phyloP scores from a whole-genome alignment of 176 grass and related monocot species.

The Saccharum spontaneum region DNA sequence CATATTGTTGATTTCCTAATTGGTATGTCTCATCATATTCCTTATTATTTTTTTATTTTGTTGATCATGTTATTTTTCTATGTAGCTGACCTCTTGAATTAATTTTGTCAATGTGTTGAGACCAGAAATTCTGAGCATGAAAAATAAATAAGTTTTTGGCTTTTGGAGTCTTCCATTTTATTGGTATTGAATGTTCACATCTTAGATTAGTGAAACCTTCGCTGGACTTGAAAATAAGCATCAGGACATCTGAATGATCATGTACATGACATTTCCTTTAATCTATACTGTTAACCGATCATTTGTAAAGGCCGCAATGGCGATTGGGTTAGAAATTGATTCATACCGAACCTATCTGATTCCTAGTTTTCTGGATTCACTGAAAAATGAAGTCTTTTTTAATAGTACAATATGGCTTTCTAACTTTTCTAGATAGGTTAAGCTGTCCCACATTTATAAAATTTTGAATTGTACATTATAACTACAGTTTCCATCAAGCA shows the following conservation, averaged over 20 bases:
- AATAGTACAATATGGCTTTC: not conserved
- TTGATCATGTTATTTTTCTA: constrained; percentile 7
- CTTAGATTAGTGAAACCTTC: not conserved
- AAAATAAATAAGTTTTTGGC: constrained; percentile 2
- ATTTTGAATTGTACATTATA: not conserved
- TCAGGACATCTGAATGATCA: constrained; percentile 11
- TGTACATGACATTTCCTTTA: not conserved
- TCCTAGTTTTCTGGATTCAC: not conserved
- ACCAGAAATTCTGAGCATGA: not conserved
- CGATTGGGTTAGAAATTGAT: not conserved
- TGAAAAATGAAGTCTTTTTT: not conserved
- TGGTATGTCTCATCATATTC: not conserved
- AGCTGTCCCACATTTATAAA: not conserved
- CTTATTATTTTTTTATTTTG: constrained; percentile 16
- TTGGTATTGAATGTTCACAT: not conserved
- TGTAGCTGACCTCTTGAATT: not conserved
- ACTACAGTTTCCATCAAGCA: constrained; percentile 25
- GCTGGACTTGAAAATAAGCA: not conserved
- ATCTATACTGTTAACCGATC: not conserved
- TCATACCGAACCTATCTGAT: not conserved
- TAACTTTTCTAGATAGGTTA: not conserved
- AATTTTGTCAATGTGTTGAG: not conserved
- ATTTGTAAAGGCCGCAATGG: not conserved
- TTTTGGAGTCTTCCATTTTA: constrained; percentile 12
- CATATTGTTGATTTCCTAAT: constrained; percentile 14